These are phyloP conservation scores for Quercus lobata DNA, from an alignment of 331 rosid genomes.

Conservation along the genomic window DNA sequence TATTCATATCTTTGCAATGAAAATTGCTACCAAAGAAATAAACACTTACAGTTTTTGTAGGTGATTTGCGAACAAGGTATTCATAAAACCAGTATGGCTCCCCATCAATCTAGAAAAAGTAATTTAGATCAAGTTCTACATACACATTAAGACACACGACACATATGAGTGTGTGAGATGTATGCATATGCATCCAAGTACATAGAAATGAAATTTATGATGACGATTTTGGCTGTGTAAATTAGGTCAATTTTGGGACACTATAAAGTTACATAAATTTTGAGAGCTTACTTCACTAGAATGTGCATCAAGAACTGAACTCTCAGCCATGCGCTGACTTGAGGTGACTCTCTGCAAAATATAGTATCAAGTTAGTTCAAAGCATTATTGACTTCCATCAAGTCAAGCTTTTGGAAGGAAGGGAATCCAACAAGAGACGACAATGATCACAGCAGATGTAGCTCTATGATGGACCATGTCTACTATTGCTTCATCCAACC, in stretches of 20 bases:
- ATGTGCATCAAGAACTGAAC: conserved; percentile 93
- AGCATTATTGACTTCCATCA: not conserved
- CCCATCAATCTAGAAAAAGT: conserved; percentile 70
- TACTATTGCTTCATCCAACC: not conserved
- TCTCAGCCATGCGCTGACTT: conserved; percentile 84
- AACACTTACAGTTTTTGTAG: conserved; percentile 54
- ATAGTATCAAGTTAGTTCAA: conserved; percentile 19
- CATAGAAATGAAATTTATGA: not conserved
- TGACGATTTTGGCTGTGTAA: not conserved
- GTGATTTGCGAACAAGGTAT: conserved; percentile 94
- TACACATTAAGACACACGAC: not conserved
- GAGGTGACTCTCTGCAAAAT: conserved; percentile 89
- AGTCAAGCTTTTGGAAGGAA: not conserved
- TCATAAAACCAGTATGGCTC: conserved; percentile 86
- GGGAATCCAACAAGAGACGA: not conserved
- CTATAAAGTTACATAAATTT: conserved; percentile 14
- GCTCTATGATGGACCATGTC: conserved; percentile 6
- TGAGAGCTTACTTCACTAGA: conserved; percentile 57
- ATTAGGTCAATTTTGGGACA: not conserved
- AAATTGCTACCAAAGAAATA: not conserved
- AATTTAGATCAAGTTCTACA: conserved; percentile 12
- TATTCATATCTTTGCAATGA: conserved; percentile 1
- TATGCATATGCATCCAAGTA: not conserved
- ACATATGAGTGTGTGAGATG: not conserved
- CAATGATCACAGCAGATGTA: conserved; percentile 6